Evolutionary conservation across 441 rosid genomes (phyloP).

Genomic region (Francoa sonchifolia): DNA sequence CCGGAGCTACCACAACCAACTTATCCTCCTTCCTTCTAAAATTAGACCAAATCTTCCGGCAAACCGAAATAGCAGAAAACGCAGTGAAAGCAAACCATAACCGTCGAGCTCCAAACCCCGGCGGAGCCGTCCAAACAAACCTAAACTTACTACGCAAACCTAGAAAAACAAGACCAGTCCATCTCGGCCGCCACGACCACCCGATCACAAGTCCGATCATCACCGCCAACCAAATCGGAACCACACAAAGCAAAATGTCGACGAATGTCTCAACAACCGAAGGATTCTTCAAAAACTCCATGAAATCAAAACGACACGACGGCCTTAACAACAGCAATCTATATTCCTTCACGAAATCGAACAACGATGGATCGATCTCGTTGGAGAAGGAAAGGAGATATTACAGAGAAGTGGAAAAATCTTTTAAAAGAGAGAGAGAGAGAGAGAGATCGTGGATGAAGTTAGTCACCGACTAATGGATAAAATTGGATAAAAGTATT

Average conservation of each 20-base stretch:
- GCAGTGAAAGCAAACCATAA: slow-evolving; percentile 95
- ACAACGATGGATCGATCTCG: too few species aligned
- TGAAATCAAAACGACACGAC: slow-evolving; percentile 57
- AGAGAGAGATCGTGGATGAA: too few species aligned
- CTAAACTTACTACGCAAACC: slow-evolving; percentile 72
- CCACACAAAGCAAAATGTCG: slow-evolving; percentile 90
- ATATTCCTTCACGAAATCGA: too few species aligned
- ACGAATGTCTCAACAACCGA: slow-evolving; percentile 75
- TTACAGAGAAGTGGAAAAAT: too few species aligned
- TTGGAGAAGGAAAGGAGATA: too few species aligned
- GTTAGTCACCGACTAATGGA: too few species aligned
- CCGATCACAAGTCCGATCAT: slow-evolving; percentile 93
- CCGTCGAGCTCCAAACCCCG: slow-evolving; percentile 86
- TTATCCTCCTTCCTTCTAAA: slow-evolving; percentile 29
- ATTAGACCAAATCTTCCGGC: slow-evolving; percentile 66
- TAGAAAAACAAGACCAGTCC: slow-evolving; percentile 80
- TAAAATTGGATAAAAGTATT: too few species aligned
- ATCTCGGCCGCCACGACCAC: slow-evolving; percentile 97
- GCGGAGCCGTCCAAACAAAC: slow-evolving; percentile 77
- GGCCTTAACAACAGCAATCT: too few species aligned
- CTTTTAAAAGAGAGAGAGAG: too few species aligned
- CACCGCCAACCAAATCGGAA: slow-evolving; percentile 95
- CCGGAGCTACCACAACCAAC: slow-evolving; percentile 15
- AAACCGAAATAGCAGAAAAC: slow-evolving; percentile 74
- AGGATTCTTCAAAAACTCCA: slow-evolving; percentile 52